Evolutionary conservation across 1,284 basidiomycete genomes (phyloP).

Genomic region (Apiotrichum montevideense): DNA sequence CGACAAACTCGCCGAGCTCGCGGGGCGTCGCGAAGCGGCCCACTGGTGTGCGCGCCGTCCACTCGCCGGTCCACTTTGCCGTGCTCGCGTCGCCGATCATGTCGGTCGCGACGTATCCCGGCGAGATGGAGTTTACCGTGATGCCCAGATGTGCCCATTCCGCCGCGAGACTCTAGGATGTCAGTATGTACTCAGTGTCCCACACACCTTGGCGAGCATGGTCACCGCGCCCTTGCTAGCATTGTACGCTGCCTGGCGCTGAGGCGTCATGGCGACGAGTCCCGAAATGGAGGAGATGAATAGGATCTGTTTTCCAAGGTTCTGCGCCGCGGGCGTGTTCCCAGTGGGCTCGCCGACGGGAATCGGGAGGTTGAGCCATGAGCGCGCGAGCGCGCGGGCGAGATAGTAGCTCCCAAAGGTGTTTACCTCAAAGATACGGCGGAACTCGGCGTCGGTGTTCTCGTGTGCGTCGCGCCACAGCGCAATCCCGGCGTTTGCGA

Average conservation of each 20-base stretch:
- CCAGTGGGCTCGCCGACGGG: slow-evolving; percentile 1
- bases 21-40: slow-evolving; percentile 36
- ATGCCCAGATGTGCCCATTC: slow-evolving; percentile 46
- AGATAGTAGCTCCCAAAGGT: slow-evolving; percentile 40
- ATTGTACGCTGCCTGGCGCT: slow-evolving; percentile 45
- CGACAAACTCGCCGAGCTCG: slow-evolving; percentile 41
- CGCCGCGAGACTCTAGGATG: slow-evolving; percentile 34
- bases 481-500: slow-evolving; percentile 23
- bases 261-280: slow-evolving; percentile 44
- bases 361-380: slow-evolving; percentile 34
- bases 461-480: slow-evolving; percentile 40
- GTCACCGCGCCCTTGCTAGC: slow-evolving; percentile 43
- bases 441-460: slow-evolving; percentile 39
- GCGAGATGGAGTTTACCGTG: slow-evolving; percentile 44
- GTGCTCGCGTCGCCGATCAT: slow-evolving; percentile 39
- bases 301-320: slow-evolving; percentile 44
- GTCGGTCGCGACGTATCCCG: slow-evolving; percentile 45
- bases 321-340: not conserved
- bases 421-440: slow-evolving; percentile 38
- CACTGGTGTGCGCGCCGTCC: slow-evolving; percentile 39
- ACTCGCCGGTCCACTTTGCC: slow-evolving; percentile 27
- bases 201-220: slow-evolving; percentile 27
- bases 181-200: no score
- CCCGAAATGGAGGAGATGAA: slow-evolving; percentile 45
- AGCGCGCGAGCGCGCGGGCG: slow-evolving; percentile 35